Evolutionary conservation across 2,329 filamentous ascomycete genomes (phyloP).

Genomic region (Fusarium chaquense): DNA sequence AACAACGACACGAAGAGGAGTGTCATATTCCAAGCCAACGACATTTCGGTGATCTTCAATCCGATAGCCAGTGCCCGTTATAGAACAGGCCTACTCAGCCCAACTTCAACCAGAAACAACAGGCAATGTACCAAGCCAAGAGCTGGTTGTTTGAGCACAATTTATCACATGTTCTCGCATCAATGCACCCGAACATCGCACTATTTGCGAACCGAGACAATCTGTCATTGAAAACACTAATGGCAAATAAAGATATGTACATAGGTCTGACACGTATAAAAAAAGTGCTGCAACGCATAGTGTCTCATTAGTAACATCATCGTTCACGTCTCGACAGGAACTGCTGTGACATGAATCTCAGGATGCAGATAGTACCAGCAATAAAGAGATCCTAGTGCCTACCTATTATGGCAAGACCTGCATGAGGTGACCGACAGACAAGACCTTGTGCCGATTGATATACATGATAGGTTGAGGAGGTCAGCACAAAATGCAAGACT

Average conservation of each 20-base stretch:
- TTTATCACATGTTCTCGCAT: conserved; percentile 35
- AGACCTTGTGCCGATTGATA: conserved; percentile 12
- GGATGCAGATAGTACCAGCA: conserved; percentile 17
- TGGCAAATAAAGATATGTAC: background rate
- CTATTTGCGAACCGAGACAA: background rate
- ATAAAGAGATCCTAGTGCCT: background rate
- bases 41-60: background rate
- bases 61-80: background rate
- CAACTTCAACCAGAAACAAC: background rate
- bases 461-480: conserved; percentile 18
- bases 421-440: background rate
- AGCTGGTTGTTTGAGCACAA: background rate
- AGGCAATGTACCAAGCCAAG: background rate
- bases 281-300: conserved; percentile 8
- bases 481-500: background rate
- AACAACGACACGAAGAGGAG: background rate
- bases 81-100: no score
- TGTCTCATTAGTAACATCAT: conserved; percentile 7
- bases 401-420: conserved; percentile 10
- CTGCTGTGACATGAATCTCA: conserved; percentile 24
- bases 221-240: background rate
- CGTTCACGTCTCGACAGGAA: conserved; percentile 18
- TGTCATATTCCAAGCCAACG: background rate
- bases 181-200: conserved; percentile 16
- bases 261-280: background rate